Evolutionary conservation across 768 basidiomycete genomes (phyloP), one percentile per base, ranked within the genome.

Genomic region (Phanerochaete carnosa): DNA sequence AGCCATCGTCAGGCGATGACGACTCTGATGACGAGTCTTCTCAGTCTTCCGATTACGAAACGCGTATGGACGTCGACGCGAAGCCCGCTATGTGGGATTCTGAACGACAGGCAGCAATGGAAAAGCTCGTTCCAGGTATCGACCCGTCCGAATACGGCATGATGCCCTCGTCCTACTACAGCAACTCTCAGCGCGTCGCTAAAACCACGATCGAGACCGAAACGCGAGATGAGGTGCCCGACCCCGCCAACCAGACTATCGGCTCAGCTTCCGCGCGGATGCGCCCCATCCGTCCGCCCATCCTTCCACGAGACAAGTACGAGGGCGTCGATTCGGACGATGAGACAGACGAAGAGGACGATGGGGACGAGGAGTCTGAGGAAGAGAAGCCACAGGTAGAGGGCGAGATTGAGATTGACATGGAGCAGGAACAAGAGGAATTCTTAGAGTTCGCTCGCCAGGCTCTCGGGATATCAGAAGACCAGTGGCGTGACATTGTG

Each of bases 381-480:
- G 90, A 93, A 58, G 93, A 95, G 52, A 77, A 77, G n/a, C 93
- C 94, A 0, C 87, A 90, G 66, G 81, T 95, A 2, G 86, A 92
- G 1, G 92, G 88, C 16, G 90, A 94, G 23, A 75, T 94, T 3
- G 94, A 95, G 66, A 81, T 95, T 33, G 89, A 97, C 65, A 96
- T 98, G 94, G 84, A 79, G 0, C 89, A 92, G 66, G 97, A 99
- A 74, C 85, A 93, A 74, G 94, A 91, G 66, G 96, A 97, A 65
- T 99, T 98, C 65, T 75, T 99, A 30, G 90, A 94, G 74, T 99
- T 99, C 73, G 91, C 97, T 13, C 85, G 94, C 49, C 92, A 98
- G 67, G 85, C 91, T 4, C 76, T 98, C 35, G 97, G 97, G 1
- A 90, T 99, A 62, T 83, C 80, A 45, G 89, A 95, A 64, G 86